A percentile compares a stretch with the other conserved stretches of the same genome.
phyloP scores from a whole-genome alignment of 2,329 filamentous ascomycete species.

The Talaromyces sp. region DNA sequence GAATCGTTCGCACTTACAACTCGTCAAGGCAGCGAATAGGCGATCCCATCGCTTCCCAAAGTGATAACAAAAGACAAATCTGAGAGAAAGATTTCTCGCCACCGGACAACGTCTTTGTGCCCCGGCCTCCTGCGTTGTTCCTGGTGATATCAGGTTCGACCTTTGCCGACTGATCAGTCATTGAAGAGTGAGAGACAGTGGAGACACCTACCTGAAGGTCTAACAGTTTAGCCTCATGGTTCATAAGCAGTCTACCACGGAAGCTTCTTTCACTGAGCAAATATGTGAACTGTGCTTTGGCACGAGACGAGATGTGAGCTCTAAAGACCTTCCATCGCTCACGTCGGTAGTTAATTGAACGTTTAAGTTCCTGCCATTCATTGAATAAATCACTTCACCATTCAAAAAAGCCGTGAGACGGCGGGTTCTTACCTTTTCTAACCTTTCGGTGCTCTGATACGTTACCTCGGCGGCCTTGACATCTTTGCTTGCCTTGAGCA shows the following conservation, averaged over 20 bases:
- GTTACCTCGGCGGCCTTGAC: slow-evolving; percentile 38
- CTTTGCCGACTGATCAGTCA: slow-evolving; percentile 27
- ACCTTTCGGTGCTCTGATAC: slow-evolving; percentile 37
- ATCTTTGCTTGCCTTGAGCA: slow-evolving; percentile 34
- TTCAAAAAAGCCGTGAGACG: not conserved
- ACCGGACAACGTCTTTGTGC: slow-evolving; percentile 88
- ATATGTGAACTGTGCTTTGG: slow-evolving; percentile 81
- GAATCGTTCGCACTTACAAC: slow-evolving; percentile 54
- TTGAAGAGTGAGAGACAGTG: not conserved
- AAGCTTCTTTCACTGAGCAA: slow-evolving; percentile 86
- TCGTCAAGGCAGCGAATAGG: slow-evolving; percentile 93
- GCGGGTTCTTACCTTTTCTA: slow-evolving; percentile 34
- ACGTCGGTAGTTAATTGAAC: slow-evolving; percentile 65
- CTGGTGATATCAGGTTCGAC: slow-evolving; percentile 67
- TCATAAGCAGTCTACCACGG: slow-evolving; percentile 72
- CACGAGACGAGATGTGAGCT: slow-evolving; percentile 76
- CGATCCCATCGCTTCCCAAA: slow-evolving; percentile 98
- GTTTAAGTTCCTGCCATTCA: slow-evolving; percentile 46
- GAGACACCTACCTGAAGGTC: slow-evolving; percentile 58
- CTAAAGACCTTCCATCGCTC: slow-evolving; percentile 78
- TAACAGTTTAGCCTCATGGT: slow-evolving; percentile 70
- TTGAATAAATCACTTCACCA: not conserved
- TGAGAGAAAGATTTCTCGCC: slow-evolving; percentile 98
- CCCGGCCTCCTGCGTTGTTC: slow-evolving; percentile 63
- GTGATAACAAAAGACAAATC: slow-evolving; percentile 83